A percentile compares a stretch with the other conserved stretches of the same genome.
These are phyloP conservation scores for Olyra latifolia DNA, from an alignment of 176 grass and related monocot species.

Conservation along the genomic window DNA sequence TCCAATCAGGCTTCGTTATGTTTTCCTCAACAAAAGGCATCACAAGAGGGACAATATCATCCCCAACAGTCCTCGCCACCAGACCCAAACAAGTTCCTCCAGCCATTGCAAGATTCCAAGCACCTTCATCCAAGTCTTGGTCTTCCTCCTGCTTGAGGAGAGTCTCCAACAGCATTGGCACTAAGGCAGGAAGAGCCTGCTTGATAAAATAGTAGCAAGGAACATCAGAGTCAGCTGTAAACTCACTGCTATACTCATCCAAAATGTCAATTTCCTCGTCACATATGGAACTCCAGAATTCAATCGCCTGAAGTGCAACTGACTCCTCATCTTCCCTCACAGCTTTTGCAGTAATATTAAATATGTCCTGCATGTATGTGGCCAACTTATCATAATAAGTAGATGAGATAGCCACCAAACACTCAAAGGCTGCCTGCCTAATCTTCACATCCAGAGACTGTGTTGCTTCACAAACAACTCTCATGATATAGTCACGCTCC, in stretches of 20 bases:
- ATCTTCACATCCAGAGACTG: constrained; percentile 68
- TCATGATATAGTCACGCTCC: constrained; percentile 92
- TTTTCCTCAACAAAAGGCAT: constrained; percentile 94
- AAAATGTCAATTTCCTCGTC: constrained; percentile 93
- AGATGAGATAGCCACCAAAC: constrained; percentile 82
- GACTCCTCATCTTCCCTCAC: constrained; percentile 83
- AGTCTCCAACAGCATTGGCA: constrained; percentile 78
- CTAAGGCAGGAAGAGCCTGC: constrained; percentile 74
- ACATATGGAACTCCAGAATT: constrained; percentile 94
- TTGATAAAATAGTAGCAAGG: constrained; percentile 86
- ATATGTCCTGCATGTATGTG: constrained; percentile 80
- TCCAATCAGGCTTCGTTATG: constrained; percentile 84
- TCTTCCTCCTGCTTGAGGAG: constrained; percentile 93
- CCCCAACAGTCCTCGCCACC: constrained; percentile 81
- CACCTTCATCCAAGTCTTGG: constrained; percentile 84
- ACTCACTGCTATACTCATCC: constrained; percentile 78
- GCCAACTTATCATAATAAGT: constrained; percentile 77
- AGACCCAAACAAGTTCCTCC: constrained; percentile 92
- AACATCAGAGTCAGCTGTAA: constrained; percentile 78
- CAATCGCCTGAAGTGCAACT: constrained; percentile 92
- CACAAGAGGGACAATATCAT: constrained; percentile 91
- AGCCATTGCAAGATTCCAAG: constrained; percentile 94
- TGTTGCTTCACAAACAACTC: constrained; percentile 78
- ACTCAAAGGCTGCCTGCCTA: constrained; percentile 84
- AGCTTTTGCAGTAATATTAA: constrained; percentile 82